Conservation (phyloP, 75 land plant species). For the Isoetes taiwanensis region DNA sequence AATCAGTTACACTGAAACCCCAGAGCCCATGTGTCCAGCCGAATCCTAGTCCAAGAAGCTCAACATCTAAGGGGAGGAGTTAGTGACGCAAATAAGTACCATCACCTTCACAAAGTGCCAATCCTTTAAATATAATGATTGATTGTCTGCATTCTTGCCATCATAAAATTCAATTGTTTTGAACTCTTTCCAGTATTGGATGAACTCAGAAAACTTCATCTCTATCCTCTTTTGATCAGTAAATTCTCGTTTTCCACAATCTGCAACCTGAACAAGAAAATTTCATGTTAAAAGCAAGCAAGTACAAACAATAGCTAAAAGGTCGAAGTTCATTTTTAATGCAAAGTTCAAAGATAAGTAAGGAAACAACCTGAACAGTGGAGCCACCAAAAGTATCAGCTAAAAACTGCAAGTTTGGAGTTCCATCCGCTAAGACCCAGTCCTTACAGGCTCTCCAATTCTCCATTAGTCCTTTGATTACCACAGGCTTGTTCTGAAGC, state of each 20-base stretch:
- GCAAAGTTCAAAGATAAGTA: no score
- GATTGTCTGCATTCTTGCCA: not conserved
- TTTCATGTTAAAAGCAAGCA: not conserved
- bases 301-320: no score
- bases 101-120: conserved; percentile 90
- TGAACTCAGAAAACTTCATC: conserved; percentile 64
- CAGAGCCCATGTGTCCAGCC: no score
- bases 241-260: conserved; percentile 53
- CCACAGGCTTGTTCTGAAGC: conserved; percentile 44
- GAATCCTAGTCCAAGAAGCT: no score
- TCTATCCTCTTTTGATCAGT: conserved; percentile 72
- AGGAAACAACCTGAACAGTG: conserved; percentile 46
- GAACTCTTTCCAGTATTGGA: conserved; percentile 30
- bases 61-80: no score
- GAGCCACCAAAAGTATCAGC: conserved; percentile 41
- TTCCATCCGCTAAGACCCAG: conserved; percentile 43
- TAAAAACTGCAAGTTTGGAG: conserved; percentile 49
- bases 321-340: no score
- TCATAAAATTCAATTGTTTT: not conserved
- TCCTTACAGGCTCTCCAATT: conserved; percentile 53
- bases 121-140: conserved; percentile 60
- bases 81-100: not conserved
- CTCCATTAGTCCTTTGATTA: conserved; percentile 60
- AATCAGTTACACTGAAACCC: no score
- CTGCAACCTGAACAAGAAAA: conserved; percentile 50